Conservation (phyloP, 441 rosid genomes). For the Dalechampia spathulata region DNA sequence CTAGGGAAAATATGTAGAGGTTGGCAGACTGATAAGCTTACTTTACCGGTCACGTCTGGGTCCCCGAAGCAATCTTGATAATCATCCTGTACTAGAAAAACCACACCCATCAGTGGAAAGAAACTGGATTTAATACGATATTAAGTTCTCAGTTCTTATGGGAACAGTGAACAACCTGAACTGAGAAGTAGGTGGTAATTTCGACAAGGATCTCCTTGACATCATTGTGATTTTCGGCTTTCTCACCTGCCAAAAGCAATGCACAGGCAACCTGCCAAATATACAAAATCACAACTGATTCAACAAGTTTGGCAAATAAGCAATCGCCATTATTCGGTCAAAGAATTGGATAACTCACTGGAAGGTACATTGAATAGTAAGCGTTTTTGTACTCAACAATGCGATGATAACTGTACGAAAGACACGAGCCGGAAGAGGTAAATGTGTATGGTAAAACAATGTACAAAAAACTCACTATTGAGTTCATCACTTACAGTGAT, state of each 20-base stretch:
- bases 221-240: conserved; percentile 34
- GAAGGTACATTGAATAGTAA: conserved; percentile 53
- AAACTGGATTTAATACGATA: no score
- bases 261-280: conserved; percentile 40
- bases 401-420: conserved; percentile 37
- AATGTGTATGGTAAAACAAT: not conserved
- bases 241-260: conserved; percentile 45
- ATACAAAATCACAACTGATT: no score
- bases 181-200: conserved; percentile 43
- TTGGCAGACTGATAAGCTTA: conserved; percentile 12
- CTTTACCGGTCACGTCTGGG: conserved; percentile 41
- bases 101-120: not conserved
- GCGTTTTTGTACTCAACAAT: conserved; percentile 50
- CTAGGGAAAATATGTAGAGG: no score
- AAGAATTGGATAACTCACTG: conserved; percentile 27
- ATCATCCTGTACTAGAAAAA: conserved; percentile 32
- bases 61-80: conserved; percentile 46
- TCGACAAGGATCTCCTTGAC: conserved; percentile 38
- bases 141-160: not conserved
- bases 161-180: conserved; percentile 31
- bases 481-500: conserved; percentile 33
- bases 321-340: no score
- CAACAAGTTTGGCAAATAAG: no score
- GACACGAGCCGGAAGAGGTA: not conserved
- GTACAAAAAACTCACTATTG: conserved; percentile 2